These are phyloP conservation scores for Venturia aucupariae DNA, from an alignment of 2,329 filamentous ascomycete genomes.

Conservation along the genomic window DNA sequence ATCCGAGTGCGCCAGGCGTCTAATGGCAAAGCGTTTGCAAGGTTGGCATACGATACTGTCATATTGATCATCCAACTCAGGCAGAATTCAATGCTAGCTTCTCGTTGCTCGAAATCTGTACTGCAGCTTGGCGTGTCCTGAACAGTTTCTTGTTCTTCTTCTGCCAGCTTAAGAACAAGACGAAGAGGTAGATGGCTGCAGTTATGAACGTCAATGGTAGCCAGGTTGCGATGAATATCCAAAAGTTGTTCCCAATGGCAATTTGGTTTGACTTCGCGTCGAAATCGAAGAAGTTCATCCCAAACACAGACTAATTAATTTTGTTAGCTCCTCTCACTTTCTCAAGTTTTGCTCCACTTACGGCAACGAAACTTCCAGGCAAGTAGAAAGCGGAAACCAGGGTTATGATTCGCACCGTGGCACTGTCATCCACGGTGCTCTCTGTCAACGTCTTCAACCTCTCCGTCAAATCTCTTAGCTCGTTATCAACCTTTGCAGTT, in stretches of 20 bases:
- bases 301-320: not conserved
- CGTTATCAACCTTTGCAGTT: conserved; percentile 16
- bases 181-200: not conserved
- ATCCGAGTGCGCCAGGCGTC: too few relatives aligned
- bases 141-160: not conserved
- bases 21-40: too few relatives aligned
- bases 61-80: too few relatives aligned
- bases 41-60: too few relatives aligned
- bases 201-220: conserved; percentile 6
- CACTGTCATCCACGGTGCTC: conserved; percentile 21
- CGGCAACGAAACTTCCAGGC: conserved; percentile 21
- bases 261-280: not conserved
- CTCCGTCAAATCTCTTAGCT: conserved; percentile 17
- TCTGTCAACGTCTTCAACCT: conserved; percentile 20
- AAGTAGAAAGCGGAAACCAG: conserved; percentile 22
- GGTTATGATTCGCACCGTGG: conserved; percentile 22
- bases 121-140: not conserved
- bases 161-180: not conserved
- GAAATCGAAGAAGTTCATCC: conserved; percentile 11
- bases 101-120: not conserved
- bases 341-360: not conserved
- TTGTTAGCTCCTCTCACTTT: not conserved
- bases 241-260: conserved; percentile 5
- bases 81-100: not conserved
- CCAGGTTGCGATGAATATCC: conserved; percentile 12